Percentiles rank a stretch among this genome's conserved stretches.
phyloP scores from a whole-genome alignment of 2,329 filamentous ascomycete genomes.

The Claviceps fusiformis region DNA sequence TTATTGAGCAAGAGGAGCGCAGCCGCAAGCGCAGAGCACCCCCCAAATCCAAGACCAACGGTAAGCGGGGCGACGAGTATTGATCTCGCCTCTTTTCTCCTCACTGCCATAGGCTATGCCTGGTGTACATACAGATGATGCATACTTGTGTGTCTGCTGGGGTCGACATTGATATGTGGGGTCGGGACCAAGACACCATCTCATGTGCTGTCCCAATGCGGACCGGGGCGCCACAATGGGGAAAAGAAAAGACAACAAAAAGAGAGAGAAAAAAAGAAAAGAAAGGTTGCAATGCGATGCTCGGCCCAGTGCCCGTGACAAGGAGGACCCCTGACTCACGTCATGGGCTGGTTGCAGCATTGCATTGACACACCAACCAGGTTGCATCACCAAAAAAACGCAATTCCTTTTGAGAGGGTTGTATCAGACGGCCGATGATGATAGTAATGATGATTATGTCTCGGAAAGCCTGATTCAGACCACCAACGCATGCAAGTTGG shows the following conservation, averaged over 20 bases:
- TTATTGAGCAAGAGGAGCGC: constrained; percentile 27
- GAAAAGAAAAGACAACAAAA: neutral
- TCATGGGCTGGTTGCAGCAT: neutral
- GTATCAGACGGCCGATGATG: neutral
- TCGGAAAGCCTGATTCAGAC: too few species aligned
- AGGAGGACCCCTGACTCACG: neutral
- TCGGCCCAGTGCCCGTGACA: neutral
- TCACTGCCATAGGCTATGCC: neutral
- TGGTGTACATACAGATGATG: constrained; percentile 1
- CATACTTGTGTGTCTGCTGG: neutral
- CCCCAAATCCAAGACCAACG: constrained; percentile 21
- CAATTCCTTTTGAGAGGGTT: neutral
- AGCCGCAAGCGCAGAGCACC: constrained; percentile 26
- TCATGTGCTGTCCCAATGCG: neutral
- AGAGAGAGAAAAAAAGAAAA: neutral
- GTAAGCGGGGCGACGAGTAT: constrained; percentile 19
- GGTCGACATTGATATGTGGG: neutral
- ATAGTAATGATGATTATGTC: too few species aligned
- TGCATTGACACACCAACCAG: neutral
- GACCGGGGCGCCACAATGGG: neutral
- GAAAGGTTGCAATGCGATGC: too few species aligned
- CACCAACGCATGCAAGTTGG: too few species aligned
- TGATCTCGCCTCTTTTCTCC: constrained; percentile 8
- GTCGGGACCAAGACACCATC: constrained; percentile 1
- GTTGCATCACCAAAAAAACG: neutral